Conservation (phyloP, 106 monocot genomes). For the Dendrobium catenatum region DNA sequence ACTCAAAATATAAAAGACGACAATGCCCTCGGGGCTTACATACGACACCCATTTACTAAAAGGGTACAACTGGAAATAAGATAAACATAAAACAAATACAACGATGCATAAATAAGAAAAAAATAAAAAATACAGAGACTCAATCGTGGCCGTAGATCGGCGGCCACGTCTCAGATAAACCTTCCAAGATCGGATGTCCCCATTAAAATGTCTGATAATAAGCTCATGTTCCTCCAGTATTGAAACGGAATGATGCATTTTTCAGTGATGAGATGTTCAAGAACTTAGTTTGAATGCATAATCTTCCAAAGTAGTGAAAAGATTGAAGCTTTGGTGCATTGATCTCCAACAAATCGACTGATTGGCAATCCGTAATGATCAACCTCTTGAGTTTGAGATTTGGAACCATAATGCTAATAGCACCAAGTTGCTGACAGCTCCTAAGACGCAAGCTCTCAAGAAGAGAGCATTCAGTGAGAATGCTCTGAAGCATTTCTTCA, state of each 20-base stretch:
- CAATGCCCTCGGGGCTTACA: too few species aligned
- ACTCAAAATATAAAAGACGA: too few species aligned
- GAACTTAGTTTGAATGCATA: conserved; percentile 6
- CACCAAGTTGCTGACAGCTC: conserved; percentile 8
- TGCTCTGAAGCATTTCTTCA: not conserved
- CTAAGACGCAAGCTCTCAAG: conserved; percentile 11
- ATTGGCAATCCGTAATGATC: conserved; percentile 8
- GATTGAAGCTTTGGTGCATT: conserved; percentile 17
- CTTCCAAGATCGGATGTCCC: too few species aligned
- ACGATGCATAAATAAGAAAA: too few species aligned
- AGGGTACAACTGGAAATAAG: too few species aligned
- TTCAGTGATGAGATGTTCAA: conserved; percentile 19
- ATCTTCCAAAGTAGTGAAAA: conserved; percentile 9
- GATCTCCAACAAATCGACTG: conserved; percentile 8
- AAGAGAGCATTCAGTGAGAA: conserved; percentile 2
- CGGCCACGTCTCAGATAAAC: too few species aligned
- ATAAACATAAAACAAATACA: too few species aligned
- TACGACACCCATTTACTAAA: too few species aligned
- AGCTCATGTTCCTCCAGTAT: conserved; percentile 14
- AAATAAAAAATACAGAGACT: too few species aligned
- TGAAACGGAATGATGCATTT: conserved; percentile 23
- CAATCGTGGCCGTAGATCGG: too few species aligned
- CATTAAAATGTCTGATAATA: conserved; percentile 7
- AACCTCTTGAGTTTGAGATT: conserved; percentile 15
- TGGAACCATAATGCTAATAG: not conserved